Base-by-base conservation (phyloP, 2,329 filamentous ascomycete species). In the Ophiostoma ulmi region DNA sequence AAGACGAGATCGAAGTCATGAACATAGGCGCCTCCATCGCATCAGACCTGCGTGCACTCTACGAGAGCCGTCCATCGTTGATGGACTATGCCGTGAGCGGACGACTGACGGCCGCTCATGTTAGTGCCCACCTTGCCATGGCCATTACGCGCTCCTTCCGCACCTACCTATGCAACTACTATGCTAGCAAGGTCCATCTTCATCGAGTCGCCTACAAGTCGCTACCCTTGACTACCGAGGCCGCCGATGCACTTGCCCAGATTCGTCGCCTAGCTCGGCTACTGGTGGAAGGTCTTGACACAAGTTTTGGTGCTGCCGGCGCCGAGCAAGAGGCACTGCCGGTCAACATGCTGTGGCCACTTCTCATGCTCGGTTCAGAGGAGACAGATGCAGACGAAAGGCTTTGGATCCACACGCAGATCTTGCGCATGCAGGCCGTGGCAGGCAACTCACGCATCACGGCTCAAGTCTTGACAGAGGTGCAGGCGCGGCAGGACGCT, bases 1-100 rank as follows among this genome's bases (percentile, higher is more conserved):
- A 86, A 68, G 85, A 87, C 74, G 84, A 87, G 77, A 86, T 83
- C 1, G 85, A 87, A 70, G 84, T 87, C 1, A 87, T 87, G 84
- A 81, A 81, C 41, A 80, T 85, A 65, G 85, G 82, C 1, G 80
- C 83, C 1, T 78, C 80, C 68, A 87, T 87, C 67, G 79, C 81
- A 2, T 78, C 79, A 17, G 85, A 87, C 74, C 77, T 87, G 8
- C 80, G 82, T n/a, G 77, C 79, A 1, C 76, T 88, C 1, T 85
- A 85, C 74, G 81, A 82, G 2, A 79, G 83, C 48, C 80, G 85
- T 2, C 86, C 85, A 22, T 79, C 82, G 11, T 77, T 87, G 39
- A 87, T 87, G 82, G 84, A 87, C 74, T 82, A 84, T 76, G 85
- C 85, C 8, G 80, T 86, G 2, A 82, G 83, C 3, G 85, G 84